Conservation (phyloP, 1,139 yeast species). For the Zygoascus meyerae region DNA sequence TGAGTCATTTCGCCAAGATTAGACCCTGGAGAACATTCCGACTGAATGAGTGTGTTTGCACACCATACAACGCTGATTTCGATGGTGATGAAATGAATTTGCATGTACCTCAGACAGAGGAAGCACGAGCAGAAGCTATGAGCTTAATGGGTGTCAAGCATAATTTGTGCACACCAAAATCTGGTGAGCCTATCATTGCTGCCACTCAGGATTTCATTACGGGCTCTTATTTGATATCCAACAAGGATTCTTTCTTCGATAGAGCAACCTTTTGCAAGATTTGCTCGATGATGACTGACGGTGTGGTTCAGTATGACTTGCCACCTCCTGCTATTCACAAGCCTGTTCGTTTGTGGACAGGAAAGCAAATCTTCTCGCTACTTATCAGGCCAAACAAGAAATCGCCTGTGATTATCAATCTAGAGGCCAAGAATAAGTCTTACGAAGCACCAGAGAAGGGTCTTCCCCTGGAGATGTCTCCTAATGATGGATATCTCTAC, state of each 20-base stretch:
- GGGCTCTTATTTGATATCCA: slow-evolving; percentile 87
- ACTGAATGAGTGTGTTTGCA: slow-evolving; percentile 97
- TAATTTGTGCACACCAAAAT: slow-evolving; percentile 88
- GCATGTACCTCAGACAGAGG: slow-evolving; percentile 99
- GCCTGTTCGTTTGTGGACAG: slow-evolving; percentile 92
- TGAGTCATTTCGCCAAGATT: slow-evolving; percentile 92
- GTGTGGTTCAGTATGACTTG: slow-evolving; percentile 74
- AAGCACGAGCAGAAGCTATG: slow-evolving; percentile 97
- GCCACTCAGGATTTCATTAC: slow-evolving; percentile 99
- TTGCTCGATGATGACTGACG: slow-evolving; percentile 95
- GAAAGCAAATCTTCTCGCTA: slow-evolving; percentile 88
- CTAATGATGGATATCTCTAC: slow-evolving; percentile 90
- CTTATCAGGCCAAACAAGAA: slow-evolving; percentile 74
- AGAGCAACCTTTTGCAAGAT: slow-evolving; percentile 79
- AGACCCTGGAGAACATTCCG: slow-evolving; percentile 98
- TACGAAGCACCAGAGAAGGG: slow-evolving; percentile 65
- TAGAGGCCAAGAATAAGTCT: slow-evolving; percentile 93
- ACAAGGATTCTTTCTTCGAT: slow-evolving; percentile 88
- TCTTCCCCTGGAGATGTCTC: slow-evolving; percentile 89
- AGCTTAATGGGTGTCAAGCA: slow-evolving; percentile 97
- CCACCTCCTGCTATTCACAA: slow-evolving; percentile 94
- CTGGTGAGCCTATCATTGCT: slow-evolving; percentile 98
- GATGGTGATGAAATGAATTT: slow-evolving; percentile 99
- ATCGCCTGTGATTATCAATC: slow-evolving; percentile 77
- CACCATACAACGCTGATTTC: slow-evolving; percentile 98